A percentile compares a stretch with the other conserved stretches of the same genome.
phyloP scores from a whole-genome alignment of 352 stramenopile species.

The Pythium utonaiense region DNA sequence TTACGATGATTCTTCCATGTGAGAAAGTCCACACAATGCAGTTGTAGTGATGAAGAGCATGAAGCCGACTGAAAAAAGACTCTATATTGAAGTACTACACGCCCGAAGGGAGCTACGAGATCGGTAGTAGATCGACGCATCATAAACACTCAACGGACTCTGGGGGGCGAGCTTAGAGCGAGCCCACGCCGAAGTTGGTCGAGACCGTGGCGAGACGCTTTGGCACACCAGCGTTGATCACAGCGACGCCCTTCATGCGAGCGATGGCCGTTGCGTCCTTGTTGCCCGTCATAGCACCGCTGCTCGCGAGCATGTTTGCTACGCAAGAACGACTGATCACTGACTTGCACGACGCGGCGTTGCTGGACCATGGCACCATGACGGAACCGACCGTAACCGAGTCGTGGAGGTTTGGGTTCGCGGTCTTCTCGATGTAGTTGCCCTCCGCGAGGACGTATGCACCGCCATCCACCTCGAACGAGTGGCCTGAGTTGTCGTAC shows the following conservation, averaged over 20 bases:
- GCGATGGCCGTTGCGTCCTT: neutral
- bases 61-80: too few species aligned
- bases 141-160: too few species aligned
- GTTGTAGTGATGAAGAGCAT: too few species aligned
- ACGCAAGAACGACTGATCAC: slow-evolving; percentile 27
- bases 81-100: too few species aligned
- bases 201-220: neutral
- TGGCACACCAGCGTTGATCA: neutral
- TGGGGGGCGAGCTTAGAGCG: too few species aligned
- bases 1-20: neutral
- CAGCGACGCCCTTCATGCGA: slow-evolving; percentile 6
- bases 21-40: neutral
- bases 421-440: slow-evolving; percentile 44
- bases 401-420: slow-evolving; percentile 15
- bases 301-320: slow-evolving; percentile 27
- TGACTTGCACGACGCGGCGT: slow-evolving; percentile 19
- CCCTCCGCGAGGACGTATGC: slow-evolving; percentile 36
- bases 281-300: slow-evolving; percentile 5
- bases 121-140: too few species aligned
- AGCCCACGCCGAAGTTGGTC: slow-evolving; percentile 13
- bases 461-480: slow-evolving; percentile 33
- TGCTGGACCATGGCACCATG: slow-evolving; percentile 11
- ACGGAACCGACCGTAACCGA: slow-evolving; percentile 6
- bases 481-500: slow-evolving; percentile 34
- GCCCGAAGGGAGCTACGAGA: too few species aligned